Evolutionary conservation across 345 rosid genomes (phyloP), one percentile per base, ranked within the genome.

Genomic region (Tarenaya hassleriana): DNA sequence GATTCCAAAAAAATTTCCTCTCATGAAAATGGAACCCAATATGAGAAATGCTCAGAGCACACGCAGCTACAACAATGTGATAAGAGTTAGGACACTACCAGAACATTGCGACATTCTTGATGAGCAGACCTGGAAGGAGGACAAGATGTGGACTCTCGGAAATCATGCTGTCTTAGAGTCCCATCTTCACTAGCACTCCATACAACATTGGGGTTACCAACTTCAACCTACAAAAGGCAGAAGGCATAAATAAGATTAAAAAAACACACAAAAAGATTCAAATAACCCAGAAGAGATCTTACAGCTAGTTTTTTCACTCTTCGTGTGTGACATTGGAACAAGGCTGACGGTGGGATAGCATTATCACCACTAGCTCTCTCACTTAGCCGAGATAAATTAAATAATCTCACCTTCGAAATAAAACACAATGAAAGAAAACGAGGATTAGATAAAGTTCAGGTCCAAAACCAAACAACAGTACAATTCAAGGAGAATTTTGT

Each of bases 131-230:
- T 90, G 8, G 80, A 71, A 43, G 82, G 84, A 64, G 96, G 98
- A 70, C 97, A 92, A 68, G 91, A 73, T 60, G 80, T 48, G 55
- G 82, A 76, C 69, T 92, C 95, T 40, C 95, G 76, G 62, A 85
- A 79, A 68, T 88, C 98, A 75, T 92, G 97, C 63, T 92, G 98
- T 68, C 95, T 73, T 55, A 92, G 69, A 44, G 98, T 92, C 62
- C 98, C 98, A 78, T 92, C 98, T 77, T 92, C 98, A 75, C 98
- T 88, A 32, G 97, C 97, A 73, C 97, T 88, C 98, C 98, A 88
- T 14, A 92, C 84, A 58, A 92, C 83, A 73, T 88, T 79, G 32
- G 98, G 98, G 52, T 92, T 92, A 33, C 95, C 97, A 60, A 75
- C 77, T 72, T 92, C 98, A 58, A 92, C 94, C 98, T 92, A 56